A percentile compares a stretch with the other conserved stretches of the same genome.
Conservation (phyloP, 805 yeast species). For the Saturnispora dispora region DNA sequence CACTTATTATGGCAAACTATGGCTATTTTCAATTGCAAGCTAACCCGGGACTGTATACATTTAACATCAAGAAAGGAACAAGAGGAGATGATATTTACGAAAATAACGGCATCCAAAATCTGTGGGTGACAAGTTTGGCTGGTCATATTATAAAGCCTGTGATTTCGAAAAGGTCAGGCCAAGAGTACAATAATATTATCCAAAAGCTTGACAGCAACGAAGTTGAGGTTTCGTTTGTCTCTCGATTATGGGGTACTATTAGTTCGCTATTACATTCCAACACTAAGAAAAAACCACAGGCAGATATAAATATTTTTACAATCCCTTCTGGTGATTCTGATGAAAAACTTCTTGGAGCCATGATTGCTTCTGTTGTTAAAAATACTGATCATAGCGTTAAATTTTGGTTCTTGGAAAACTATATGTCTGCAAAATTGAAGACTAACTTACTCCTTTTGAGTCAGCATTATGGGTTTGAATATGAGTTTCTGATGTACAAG, state of each 20-base stretch:
- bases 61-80: conserved; percentile 36
- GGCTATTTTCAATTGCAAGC: conserved; percentile 80
- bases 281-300: conserved; percentile 25
- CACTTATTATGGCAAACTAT: conserved; percentile 66
- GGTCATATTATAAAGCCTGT: conserved; percentile 41
- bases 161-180: conserved; percentile 23
- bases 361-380: conserved; percentile 68
- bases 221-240: conserved; percentile 6
- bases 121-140: conserved; percentile 32
- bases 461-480: conserved; percentile 49
- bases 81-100: conserved; percentile 34
- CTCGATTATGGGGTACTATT: neutral
- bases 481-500: conserved; percentile 71
- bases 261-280: neutral
- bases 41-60: conserved; percentile 59
- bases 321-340: conserved; percentile 77
- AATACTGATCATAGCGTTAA: conserved; percentile 59
- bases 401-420: conserved; percentile 83
- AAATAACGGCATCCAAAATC: conserved; percentile 19
- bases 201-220: conserved; percentile 1
- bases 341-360: conserved; percentile 65
- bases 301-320: conserved; percentile 70
- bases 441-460: conserved; percentile 53
- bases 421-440: conserved; percentile 62
- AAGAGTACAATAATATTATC: conserved; percentile 4